Evolutionary conservation across 2,329 filamentous ascomycete species (phyloP), one percentile per base, ranked within the genome.

Genomic region (Bimuria novae-zelandiae): DNA sequence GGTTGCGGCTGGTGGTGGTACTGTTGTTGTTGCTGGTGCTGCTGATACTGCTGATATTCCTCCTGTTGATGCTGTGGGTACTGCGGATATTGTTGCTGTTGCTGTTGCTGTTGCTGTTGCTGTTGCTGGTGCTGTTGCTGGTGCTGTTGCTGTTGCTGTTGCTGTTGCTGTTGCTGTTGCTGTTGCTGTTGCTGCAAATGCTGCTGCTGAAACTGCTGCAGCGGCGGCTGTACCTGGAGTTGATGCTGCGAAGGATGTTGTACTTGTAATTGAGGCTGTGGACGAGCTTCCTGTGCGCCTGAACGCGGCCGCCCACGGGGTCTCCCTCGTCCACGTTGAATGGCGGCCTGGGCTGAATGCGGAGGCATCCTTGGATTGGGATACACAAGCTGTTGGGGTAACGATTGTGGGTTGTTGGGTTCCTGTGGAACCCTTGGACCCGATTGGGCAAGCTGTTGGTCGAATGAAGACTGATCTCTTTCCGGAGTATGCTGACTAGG

Each of bases 261-360:
- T 6, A 12, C n/a, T 33, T 14, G 30, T 7, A 12, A 12, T 12
- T 16, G n/a, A 14, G 11, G 30, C 29, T 45, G 42, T 6, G n/a
- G 40, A 14, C 43, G 43, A 8, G 44, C 29, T 22, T 30, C 41
- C 21, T 19, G 23, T 16, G 8, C 21, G 2, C 29, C 23, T 14
- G 33, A 7, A n/a, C 33, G 46, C 33, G 51, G 51, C 17, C 45
- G 40, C 12, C 52, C 52, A 4, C 17, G 19, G 35, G 49, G 45
- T 12, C 39, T 50, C 21, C 37, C 46, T n/a, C 25, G 52, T 29
- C 47, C 51, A 22, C 25, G 54, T 32, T 54, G 61, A 16, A 53
- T 39, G 8, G 50, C 42, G 41, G 46, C 39, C 36, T 55, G 55
- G 22, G 51, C 30, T 4, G 51, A 43, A n/a, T 51, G 39, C 2